Base-by-base conservation (phyloP, 768 basidiomycete species). In the Fomitopsis pulvina region DNA sequence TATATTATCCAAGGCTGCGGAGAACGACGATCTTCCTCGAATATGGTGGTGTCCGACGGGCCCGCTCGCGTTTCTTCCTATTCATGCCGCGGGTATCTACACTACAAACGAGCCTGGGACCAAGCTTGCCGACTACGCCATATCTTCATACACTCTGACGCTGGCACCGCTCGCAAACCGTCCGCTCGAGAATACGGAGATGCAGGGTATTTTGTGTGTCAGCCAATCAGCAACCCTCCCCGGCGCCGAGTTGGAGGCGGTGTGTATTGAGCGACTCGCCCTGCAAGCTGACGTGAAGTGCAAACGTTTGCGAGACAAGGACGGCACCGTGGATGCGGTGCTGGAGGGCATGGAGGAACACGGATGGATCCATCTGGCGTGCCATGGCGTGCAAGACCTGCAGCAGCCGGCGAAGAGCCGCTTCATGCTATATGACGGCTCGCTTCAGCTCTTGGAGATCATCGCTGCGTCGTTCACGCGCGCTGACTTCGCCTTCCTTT, bases 401-500 rank as follows among this genome's bases (percentile, higher is more conserved):
- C 10, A 43, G 0, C 9, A 63, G 2, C 69, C 71, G 11, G 58
- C 60, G 34, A 48, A 51, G 0, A 66, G 64, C 21, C 58, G 54
- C 4, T 67, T 72, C 38, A 45, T 26, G 11, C 60, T 65, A 11
- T 51, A 55, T 9, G 61, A 59, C 28, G 43, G 41, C 34, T 42
- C 16, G 14, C 50, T 64, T 4, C 39, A 45, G 16, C 44, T 65
- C 1, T 38, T 45, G n/a, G 45, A 58, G 5, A 27, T 66, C 38
- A 48, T 60, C 43, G 57, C 37, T 25, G 66, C 11, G 34, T 21
- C 41, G 3, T 38, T 54, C 16, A 49, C 51, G 2, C 29, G 54
- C 32, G 61, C 42, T 28, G 50, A 66, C 34, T 60, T 76, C 38
- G 75, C 68, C 0, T 72, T 75, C 56, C 65, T 77, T 2, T 74